Evolutionary conservation across 495 filamentous ascomycete species (phyloP), one percentile per base, ranked within the genome.

Genomic region (Hypoxylon lienhwacheense): DNA sequence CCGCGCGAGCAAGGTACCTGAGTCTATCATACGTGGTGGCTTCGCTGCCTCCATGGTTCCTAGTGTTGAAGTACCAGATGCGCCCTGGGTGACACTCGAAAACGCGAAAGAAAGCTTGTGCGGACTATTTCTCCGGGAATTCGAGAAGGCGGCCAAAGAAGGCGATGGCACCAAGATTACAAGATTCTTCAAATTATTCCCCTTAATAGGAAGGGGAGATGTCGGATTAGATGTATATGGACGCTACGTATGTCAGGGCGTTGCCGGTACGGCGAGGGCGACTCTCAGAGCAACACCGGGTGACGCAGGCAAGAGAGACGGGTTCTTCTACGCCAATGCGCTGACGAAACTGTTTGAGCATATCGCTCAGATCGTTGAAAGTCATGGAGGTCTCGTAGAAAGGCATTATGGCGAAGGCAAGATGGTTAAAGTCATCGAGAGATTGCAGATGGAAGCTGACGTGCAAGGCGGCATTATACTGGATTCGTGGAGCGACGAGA

Each of bases 111-210:
- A 96, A 70, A 88, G 85, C 17, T 71, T 98, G 24, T 97, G 93
- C 60, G 84, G 81, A 5, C 72, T 98, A 26, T 98, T 98, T 67
- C 69, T 97, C 68, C 79, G 91, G 33, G 93, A 97, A 74, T 98
- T 98, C 66, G 89, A 95, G 64, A 92, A 88, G 71, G 95, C 93
- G 5, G 88, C 90, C 2, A 79, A 83, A 53, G 90, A 91, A 44
- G 84, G 78, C 22, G 91, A 98, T 63, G 90, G 89, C 0, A 82
- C 86, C 16, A 88, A 85, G 66, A 88, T 98, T 35, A 97, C 93
- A 4, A 81, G 93, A 42, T 98, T 97, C 70, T 98, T 98, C 73
- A 98, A 98, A 73, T 72, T 98, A 34, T 98, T 98, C 65, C 93
- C 93, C 16, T 76, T 98, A 2, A 96, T 98, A 65, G 93, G 90